Evolutionary conservation across 805 yeast species (phyloP).

Genomic region (Candida sakaeoensis): DNA sequence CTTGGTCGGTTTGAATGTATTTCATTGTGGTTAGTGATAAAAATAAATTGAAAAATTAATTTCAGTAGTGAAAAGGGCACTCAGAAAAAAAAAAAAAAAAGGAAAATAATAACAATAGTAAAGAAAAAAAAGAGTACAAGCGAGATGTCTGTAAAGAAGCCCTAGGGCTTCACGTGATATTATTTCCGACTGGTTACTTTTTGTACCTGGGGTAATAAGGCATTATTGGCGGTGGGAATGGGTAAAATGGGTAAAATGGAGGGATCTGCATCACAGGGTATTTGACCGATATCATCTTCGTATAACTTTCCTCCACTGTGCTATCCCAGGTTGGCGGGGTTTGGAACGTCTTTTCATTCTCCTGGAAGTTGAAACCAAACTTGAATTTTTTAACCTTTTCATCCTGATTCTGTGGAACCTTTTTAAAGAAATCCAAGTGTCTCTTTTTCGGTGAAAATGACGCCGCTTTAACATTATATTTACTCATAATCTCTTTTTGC

Average conservation of each 20-base stretch:
- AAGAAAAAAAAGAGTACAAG: background rate
- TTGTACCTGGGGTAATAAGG: background rate
- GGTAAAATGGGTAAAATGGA: too few relatives aligned
- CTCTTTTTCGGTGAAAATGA: constrained; percentile 56
- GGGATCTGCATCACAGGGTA: too few relatives aligned
- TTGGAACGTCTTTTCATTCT: constrained; percentile 60
- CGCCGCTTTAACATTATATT: constrained; percentile 67
- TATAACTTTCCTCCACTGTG: constrained; percentile 55
- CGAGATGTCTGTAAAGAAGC: constrained; percentile 15
- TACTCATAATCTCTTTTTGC: constrained; percentile 56
- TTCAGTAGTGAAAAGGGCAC: background rate
- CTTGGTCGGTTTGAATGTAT: constrained; percentile 84
- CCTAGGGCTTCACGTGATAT: constrained; percentile 15
- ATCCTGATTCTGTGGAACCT: constrained; percentile 35
- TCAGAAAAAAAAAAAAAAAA: too few relatives aligned
- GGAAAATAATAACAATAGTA: too few relatives aligned
- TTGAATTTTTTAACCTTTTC: constrained; percentile 35
- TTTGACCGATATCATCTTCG: constrained; percentile 46
- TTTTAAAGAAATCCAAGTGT: constrained; percentile 39
- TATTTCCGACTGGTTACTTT: too few relatives aligned
- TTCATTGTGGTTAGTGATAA: constrained; percentile 44
- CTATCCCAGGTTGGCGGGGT: constrained; percentile 79
- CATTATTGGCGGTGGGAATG: constrained; percentile 10
- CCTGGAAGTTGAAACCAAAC: constrained; percentile 48
- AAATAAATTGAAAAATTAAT: background rate